Evolutionary conservation across 352 stramenopile species (phyloP).

Genomic region (Achlya hypogyna): DNA sequence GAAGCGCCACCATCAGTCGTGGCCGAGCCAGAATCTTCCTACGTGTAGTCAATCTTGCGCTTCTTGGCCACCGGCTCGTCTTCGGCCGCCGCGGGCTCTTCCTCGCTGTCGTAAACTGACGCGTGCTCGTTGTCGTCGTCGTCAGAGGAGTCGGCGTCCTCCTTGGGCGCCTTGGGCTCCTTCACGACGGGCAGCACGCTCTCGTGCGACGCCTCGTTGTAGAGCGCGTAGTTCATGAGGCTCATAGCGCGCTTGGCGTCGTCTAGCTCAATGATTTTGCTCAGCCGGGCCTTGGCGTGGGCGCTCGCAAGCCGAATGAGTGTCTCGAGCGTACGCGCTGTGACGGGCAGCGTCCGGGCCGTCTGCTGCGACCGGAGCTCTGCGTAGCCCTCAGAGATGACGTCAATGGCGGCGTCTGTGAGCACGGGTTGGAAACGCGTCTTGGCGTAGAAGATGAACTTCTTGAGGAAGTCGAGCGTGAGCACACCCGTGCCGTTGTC

Average conservation of each 20-base stretch:
- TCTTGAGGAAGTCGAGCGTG: constrained; percentile 96
- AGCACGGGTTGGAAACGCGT: constrained; percentile 83
- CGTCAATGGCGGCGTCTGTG: constrained; percentile 82
- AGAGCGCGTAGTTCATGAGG: constrained; percentile 97
- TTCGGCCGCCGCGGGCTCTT: constrained; percentile 4
- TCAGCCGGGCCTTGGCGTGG: constrained; percentile 94
- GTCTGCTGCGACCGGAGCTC: constrained; percentile 95
- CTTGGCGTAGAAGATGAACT: constrained; percentile 99
- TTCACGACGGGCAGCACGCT: constrained; percentile 1
- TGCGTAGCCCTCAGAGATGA: constrained; percentile 95
- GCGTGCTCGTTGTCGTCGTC: not conserved
- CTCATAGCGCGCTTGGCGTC: constrained; percentile 89
- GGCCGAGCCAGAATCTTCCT: no score
- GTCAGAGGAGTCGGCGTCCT: not conserved
- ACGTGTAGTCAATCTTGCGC: constrained; percentile 28
- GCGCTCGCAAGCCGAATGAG: constrained; percentile 98
- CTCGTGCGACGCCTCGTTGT: constrained; percentile 85
- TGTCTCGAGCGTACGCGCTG: constrained; percentile 97
- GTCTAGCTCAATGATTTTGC: constrained; percentile 69
- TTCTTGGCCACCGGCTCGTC: constrained; percentile 40
- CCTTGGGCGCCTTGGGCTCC: constrained; percentile 7
- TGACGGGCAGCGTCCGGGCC: constrained; percentile 90
- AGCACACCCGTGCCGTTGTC: constrained; percentile 56
- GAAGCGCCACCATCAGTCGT: not conserved
- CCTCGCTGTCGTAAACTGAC: not conserved